Evolutionary conservation across 352 stramenopile species (phyloP), one percentile per base, ranked within the genome.

Genomic region (Pythium plurisporium): DNA sequence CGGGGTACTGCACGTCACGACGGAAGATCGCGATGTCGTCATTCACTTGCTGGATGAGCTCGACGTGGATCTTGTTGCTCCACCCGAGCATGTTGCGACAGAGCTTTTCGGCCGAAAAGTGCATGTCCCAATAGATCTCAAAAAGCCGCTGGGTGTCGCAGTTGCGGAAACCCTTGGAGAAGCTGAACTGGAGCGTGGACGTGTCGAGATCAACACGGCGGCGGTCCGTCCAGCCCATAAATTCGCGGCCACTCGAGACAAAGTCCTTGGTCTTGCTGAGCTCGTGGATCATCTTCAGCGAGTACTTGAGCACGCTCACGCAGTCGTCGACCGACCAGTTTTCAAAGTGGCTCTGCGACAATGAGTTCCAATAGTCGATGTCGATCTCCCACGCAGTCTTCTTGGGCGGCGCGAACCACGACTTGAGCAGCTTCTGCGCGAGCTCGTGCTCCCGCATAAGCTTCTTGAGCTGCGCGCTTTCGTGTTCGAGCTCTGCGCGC

Each of bases 41-140:
- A 20, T 25, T 62, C 27, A 69, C 55, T 33, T 64, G 52, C 50
- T 69, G 62, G 22, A 69, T 36, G 12, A 69, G 49, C 48, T 69
- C 54, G 23, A 69, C 62, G 43, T 69, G 62, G 15, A 69, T 27
- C 25, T 64, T 63, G 43, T 69, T 64, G 55, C 62, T 69, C 55
- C 48, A 61, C 7, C 62, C 62, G 30, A 69, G 55, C 62, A 69
- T 69, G 42, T 60, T 60, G 34, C 46, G 54, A 26, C 62, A 69
- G 41, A 69, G 50, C 37, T 56, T 56, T 29, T 69, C 62, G 31
- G 62, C 62, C 41, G 62, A 61, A 26, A 58, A 69, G 44, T 69
- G 62, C 62, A 69, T 69, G 19, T 63, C 62, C 62, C 62, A 69
- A 29, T 69, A 69, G 8, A 44, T 47, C 36, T 69, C 62, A 52